Evolutionary conservation across 306 rosid genomes (phyloP).

Genomic region (Rubus parviflorus): DNA sequence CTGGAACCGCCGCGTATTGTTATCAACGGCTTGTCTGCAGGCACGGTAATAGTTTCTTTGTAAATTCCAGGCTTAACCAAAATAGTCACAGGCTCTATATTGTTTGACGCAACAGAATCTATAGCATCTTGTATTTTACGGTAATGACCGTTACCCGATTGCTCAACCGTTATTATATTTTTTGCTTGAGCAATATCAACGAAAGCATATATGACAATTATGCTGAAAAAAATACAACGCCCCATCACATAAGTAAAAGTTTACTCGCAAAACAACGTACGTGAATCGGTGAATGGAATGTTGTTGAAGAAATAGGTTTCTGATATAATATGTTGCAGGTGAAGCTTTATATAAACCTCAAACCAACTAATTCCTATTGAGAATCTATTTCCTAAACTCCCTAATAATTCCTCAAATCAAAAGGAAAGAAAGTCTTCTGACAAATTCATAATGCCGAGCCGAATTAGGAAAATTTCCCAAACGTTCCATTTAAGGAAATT

Average conservation of each 20-base stretch:
- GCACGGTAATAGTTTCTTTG: slow-evolving; percentile 26
- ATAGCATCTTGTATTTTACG: slow-evolving; percentile 29
- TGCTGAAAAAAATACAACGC: background rate
- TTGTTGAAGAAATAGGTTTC: background rate
- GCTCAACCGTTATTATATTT: slow-evolving; percentile 20
- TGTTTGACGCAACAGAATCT: slow-evolving; percentile 24
- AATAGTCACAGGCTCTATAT: slow-evolving; percentile 19
- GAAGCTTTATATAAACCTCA: background rate
- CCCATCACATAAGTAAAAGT: background rate
- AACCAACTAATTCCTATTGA: background rate
- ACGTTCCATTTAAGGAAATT: too few relatives aligned
- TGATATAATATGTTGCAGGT: background rate
- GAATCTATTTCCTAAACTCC: background rate
- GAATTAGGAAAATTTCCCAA: too few relatives aligned
- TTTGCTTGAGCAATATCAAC: background rate
- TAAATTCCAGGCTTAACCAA: slow-evolving; percentile 34
- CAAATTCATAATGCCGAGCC: too few relatives aligned
- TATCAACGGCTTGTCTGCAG: slow-evolving; percentile 30
- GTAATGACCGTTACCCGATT: slow-evolving; percentile 28
- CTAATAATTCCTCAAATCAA: background rate
- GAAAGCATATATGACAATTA: background rate
- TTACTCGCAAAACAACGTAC: background rate
- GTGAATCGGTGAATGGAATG: too few relatives aligned
- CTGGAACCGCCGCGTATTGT: slow-evolving; percentile 23
- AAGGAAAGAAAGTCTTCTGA: background rate